phyloP scores from a whole-genome alignment of 1,284 basidiomycete species.

The Trametes pubescens region DNA sequence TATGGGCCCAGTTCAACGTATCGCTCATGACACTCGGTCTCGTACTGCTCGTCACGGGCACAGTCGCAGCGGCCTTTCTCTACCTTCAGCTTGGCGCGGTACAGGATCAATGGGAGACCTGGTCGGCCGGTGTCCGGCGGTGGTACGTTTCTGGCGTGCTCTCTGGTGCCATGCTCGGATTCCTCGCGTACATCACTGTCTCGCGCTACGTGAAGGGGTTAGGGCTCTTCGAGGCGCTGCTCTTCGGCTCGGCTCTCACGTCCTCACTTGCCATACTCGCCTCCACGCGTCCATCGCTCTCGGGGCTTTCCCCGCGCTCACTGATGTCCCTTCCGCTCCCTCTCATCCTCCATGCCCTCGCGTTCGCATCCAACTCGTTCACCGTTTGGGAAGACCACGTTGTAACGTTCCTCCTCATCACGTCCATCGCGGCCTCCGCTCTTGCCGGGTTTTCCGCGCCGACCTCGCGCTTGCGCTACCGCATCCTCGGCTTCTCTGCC shows the following conservation, averaged over 20 bases:
- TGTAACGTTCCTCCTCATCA: slow-evolving; percentile 76
- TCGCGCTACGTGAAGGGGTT: slow-evolving; percentile 51
- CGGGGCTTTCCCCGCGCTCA: slow-evolving; percentile 43
- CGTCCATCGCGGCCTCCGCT: slow-evolving; percentile 67
- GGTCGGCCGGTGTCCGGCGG: slow-evolving; percentile 45
- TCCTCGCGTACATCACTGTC: slow-evolving; percentile 45
- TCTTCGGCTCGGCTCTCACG: slow-evolving; percentile 54
- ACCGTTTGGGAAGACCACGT: slow-evolving; percentile 95
- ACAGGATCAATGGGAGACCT: slow-evolving; percentile 51
- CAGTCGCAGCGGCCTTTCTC: slow-evolving; percentile 56
- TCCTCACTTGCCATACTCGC: slow-evolving; percentile 52
- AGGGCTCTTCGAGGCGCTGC: slow-evolving; percentile 49
- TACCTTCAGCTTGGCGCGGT: slow-evolving; percentile 53
- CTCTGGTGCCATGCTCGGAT: slow-evolving; percentile 54
- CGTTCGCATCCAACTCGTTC: slow-evolving; percentile 93
- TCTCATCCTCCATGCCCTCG: slow-evolving; percentile 71
- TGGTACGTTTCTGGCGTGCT: slow-evolving; percentile 46
- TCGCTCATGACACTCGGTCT: slow-evolving; percentile 78
- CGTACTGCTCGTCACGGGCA: slow-evolving; percentile 55
- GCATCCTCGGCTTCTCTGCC: slow-evolving; percentile 76
- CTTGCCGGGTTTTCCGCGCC: slow-evolving; percentile 72
- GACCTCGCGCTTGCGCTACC: slow-evolving; percentile 71
- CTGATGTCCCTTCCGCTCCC: slow-evolving; percentile 48
- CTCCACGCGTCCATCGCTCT: slow-evolving; percentile 44
- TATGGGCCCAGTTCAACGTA: slow-evolving; percentile 97